Evolutionary conservation across 1,139 yeast species (phyloP), one percentile per base, ranked within the genome.

Genomic region (Spathaspora sp.): DNA sequence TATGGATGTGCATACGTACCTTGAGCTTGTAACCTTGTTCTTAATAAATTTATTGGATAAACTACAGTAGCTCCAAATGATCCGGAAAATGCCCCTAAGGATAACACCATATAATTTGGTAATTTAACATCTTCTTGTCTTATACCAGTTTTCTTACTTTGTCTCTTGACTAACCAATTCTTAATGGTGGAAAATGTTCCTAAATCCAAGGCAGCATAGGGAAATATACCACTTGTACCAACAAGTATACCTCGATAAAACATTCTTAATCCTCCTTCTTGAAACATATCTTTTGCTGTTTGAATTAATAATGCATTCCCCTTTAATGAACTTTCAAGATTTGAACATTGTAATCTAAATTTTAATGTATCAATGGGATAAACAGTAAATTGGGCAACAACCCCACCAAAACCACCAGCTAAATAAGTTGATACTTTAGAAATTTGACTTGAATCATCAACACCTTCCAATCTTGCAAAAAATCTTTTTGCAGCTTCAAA

Each of bases 391-490:
- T 93, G 99, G 0, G 98, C 88, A 29, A 84, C 80, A 50, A 93
- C 95, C 59, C 99, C 99, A 39, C 97, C 99, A 44, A 93, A 64
- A 39, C 99, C 99, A 65, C 99, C 99, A 15, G 97, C 89, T 33
- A 89, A 64, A 61, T 90, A 93, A 0, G 97, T 90, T 0, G 97
- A 79, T 0, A 80, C 62, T 52, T 86, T 81, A 1, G 97, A 87
- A 44, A 93, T 68, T 43, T 89, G 81, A 1, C 85, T 67, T 2
- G 88, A 80, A 59, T 89, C 95, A 17, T 77, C 76, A 2, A 82
- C 82, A 9, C 96, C 96, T 65, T 89, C 97, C 7, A 90, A 51
- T 27, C 70, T 64, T n/a, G 96, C 86, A 58, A 93, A 72, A 39
- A 86, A 62, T 49, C 88, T 74, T 59, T 93, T 93, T 0, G 93